phyloP scores from a whole-genome alignment of 192 early-diverging fungal species.

The Allomyces javanicus region DNA sequence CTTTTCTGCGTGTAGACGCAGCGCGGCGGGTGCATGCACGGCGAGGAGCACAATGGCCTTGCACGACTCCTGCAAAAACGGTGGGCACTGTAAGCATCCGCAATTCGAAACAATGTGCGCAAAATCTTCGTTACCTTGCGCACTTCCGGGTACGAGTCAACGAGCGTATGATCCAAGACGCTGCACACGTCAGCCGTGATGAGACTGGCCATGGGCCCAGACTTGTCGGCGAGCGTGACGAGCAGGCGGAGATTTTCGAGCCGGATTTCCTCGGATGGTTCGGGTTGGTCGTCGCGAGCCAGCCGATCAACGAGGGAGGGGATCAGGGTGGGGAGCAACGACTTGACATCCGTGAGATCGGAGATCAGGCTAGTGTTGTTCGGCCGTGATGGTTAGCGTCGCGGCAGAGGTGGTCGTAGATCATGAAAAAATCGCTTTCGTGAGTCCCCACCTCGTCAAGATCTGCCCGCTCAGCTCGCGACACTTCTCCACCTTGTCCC shows the following conservation, averaged over 20 bases:
- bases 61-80: conserved; percentile 20
- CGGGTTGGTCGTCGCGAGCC: conserved; percentile 15
- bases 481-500: conserved; percentile 23
- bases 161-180: conserved; percentile 16
- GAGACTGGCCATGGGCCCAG: conserved; percentile 13
- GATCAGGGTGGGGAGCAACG: conserved; percentile 17
- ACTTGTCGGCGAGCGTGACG: conserved; percentile 6
- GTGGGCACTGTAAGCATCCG: background rate
- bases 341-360: conserved; percentile 8
- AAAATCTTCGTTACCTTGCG: conserved; percentile 17
- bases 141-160: conserved; percentile 31
- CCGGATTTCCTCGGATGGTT: conserved; percentile 32
- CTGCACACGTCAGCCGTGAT: conserved; percentile 26
- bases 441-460: conserved; percentile 10
- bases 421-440: too few species aligned
- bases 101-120: background rate
- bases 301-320: conserved; percentile 22
- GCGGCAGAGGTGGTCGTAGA: too few species aligned
- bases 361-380: background rate
- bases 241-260: conserved; percentile 17
- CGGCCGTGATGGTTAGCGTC: too few species aligned
- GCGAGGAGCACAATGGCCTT: conserved; percentile 15
- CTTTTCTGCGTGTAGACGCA: conserved; percentile 12
- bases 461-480: conserved; percentile 18
- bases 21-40: conserved; percentile 4